Conservation (phyloP, 2,329 filamentous ascomycete species). For the Venturia pyrina region DNA sequence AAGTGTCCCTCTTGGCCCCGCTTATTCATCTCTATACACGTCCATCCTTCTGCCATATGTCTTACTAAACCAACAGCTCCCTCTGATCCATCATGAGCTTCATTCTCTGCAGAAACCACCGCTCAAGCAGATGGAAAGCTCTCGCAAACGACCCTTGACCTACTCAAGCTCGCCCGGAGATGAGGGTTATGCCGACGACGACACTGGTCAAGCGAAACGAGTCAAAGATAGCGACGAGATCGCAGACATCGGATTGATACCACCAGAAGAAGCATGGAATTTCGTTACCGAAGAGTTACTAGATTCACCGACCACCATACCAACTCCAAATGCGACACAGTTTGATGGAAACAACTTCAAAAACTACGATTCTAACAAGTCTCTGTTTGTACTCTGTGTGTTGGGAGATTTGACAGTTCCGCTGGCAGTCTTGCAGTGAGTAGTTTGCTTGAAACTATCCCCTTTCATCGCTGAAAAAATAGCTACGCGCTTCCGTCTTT, state of each 20-base stretch:
- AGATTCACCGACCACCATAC: background rate
- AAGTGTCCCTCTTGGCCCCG: background rate
- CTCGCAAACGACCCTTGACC: constrained; percentile 1
- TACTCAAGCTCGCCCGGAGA: background rate
- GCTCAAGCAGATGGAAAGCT: background rate
- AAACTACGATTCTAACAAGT: background rate
- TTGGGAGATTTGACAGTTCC: constrained; percentile 1
- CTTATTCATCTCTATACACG: background rate
- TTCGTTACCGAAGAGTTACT: constrained; percentile 8
- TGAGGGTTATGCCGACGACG: background rate
- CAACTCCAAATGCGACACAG: background rate
- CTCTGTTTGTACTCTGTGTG: constrained; percentile 11
- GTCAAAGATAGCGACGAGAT: background rate
- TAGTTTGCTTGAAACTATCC: background rate
- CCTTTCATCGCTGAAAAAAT: background rate
- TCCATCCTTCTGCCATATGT: background rate
- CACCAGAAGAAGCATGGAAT: constrained; percentile 12
- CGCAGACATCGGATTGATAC: constrained; percentile 1
- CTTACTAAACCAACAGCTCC: background rate
- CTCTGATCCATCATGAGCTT: background rate
- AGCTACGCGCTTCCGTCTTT: constrained; percentile 6
- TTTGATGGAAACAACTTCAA: constrained; percentile 10
- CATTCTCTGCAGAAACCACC: background rate
- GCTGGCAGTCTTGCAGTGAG: constrained; percentile 8
- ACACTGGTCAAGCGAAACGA: background rate